phyloP scores from a whole-genome alignment of 306 rosid genomes.

The Comarum palustre region DNA sequence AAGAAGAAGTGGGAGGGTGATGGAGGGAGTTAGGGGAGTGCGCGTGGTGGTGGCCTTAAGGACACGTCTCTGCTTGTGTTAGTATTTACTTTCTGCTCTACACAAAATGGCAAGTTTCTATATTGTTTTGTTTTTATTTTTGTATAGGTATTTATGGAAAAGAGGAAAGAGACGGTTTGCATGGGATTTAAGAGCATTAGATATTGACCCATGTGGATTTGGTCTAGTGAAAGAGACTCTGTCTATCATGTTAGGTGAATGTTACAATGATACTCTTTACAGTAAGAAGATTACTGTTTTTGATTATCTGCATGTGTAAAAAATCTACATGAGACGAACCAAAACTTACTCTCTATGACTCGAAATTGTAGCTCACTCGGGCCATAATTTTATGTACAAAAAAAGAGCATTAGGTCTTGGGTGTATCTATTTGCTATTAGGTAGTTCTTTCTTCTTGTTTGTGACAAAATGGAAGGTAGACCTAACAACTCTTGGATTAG shows the following conservation, averaged over 20 bases:
- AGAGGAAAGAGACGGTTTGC: not conserved
- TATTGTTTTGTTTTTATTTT: not conserved
- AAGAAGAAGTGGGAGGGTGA: not conserved
- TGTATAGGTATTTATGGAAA: not conserved
- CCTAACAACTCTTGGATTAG: not conserved
- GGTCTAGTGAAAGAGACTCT: no score
- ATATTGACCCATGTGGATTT: no score
- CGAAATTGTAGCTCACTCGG: no score
- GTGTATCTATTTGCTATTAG: not conserved
- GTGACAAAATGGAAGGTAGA: not conserved
- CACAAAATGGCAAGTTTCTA: not conserved
- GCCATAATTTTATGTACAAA: no score
- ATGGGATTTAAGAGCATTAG: not conserved
- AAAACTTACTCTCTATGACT: no score
- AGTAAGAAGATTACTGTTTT: no score
- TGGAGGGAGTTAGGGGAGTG: not conserved
- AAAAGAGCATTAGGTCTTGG: no score
- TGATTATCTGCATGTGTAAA: no score
- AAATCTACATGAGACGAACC: no score
- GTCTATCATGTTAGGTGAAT: no score
- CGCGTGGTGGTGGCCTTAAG: slow-evolving; percentile 8
- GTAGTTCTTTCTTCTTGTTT: not conserved
- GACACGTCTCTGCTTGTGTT: not conserved
- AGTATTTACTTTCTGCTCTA: not conserved
- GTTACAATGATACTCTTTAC: no score